Evolutionary conservation across 1,284 basidiomycete species (phyloP).

Genomic region (Ganoderma meredithae): DNA sequence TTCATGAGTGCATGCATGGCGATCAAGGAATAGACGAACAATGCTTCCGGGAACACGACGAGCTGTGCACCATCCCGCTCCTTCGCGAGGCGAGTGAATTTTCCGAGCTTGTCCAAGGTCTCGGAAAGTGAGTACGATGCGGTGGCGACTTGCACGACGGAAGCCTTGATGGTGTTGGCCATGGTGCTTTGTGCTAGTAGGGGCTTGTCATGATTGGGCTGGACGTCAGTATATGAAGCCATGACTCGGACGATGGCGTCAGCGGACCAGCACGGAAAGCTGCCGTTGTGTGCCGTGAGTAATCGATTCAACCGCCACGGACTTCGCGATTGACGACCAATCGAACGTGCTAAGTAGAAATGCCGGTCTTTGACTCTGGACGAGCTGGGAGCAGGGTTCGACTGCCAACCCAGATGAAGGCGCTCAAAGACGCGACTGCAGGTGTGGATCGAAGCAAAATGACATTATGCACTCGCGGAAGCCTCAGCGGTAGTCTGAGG

Average conservation of each 20-base stretch:
- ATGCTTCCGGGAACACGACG: slow-evolving; percentile 79
- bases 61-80: slow-evolving; percentile 61
- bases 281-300: neutral
- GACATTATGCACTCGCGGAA: slow-evolving; percentile 29
- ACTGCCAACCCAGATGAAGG: slow-evolving; percentile 8
- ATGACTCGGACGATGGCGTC: neutral
- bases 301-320: neutral
- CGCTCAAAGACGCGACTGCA: neutral
- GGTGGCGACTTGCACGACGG: slow-evolving; percentile 50
- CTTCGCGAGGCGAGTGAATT: slow-evolving; percentile 56
- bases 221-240: neutral
- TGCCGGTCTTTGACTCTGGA: too few relatives aligned
- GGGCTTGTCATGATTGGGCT: neutral
- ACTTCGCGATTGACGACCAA: too few relatives aligned
- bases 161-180: slow-evolving; percentile 17
- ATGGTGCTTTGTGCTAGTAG: neutral
- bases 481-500: slow-evolving; percentile 19
- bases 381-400: neutral
- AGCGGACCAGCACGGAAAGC: neutral
- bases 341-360: too few relatives aligned
- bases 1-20: slow-evolving; percentile 1
- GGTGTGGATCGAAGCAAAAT: slow-evolving; percentile 1
- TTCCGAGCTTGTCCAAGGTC: slow-evolving; percentile 65
- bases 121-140: slow-evolving; percentile 59
- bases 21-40: slow-evolving; percentile 49